phyloP scores from a whole-genome alignment of 257 asterid species.

The Perilla frutescens region DNA sequence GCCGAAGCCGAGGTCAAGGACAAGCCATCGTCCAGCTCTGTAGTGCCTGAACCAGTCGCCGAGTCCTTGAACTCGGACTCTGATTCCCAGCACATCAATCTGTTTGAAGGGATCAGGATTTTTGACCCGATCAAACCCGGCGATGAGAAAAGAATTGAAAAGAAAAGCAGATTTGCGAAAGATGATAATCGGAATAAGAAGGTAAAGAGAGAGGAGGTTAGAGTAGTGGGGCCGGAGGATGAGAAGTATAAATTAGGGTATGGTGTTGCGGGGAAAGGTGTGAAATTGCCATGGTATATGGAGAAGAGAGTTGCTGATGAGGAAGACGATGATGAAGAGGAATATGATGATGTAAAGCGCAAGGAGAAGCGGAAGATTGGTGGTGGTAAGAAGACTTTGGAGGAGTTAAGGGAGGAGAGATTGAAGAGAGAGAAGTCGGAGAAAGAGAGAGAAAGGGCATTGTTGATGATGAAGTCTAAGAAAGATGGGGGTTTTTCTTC shows the following conservation, averaged over 20 bases:
- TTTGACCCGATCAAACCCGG: constrained; percentile 68
- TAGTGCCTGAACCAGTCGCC: constrained; percentile 27
- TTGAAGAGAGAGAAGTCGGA: constrained; percentile 77
- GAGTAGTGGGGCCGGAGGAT: constrained; percentile 88
- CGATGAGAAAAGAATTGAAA: constrained; percentile 45
- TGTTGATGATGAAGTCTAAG: constrained; percentile 59
- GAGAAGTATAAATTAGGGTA: constrained; percentile 84
- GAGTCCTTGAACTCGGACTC: constrained; percentile 40
- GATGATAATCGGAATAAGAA: constrained; percentile 53
- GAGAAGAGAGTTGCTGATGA: constrained; percentile 51
- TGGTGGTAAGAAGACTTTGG: constrained; percentile 78
- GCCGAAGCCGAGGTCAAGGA: constrained; percentile 41
- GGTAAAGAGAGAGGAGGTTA: constrained; percentile 71
- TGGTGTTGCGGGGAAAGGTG: constrained; percentile 91
- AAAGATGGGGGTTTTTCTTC: constrained; percentile 66
- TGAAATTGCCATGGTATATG: constrained; percentile 96
- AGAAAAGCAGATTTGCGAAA: constrained; percentile 43
- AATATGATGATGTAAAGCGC: constrained; percentile 23
- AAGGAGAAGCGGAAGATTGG: constrained; percentile 45
- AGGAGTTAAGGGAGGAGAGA: constrained; percentile 92
- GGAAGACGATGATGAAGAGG: constrained; percentile 45
- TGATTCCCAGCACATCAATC: constrained; percentile 75
- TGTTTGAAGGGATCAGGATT: constrained; percentile 85
- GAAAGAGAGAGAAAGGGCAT: constrained; percentile 78
- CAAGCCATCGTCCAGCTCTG: constrained; percentile 36